Percentiles rank a stretch among this genome's conserved stretches.
phyloP scores from a whole-genome alignment of 2,329 filamentous ascomycete species.

The Calonectria ilicicola region DNA sequence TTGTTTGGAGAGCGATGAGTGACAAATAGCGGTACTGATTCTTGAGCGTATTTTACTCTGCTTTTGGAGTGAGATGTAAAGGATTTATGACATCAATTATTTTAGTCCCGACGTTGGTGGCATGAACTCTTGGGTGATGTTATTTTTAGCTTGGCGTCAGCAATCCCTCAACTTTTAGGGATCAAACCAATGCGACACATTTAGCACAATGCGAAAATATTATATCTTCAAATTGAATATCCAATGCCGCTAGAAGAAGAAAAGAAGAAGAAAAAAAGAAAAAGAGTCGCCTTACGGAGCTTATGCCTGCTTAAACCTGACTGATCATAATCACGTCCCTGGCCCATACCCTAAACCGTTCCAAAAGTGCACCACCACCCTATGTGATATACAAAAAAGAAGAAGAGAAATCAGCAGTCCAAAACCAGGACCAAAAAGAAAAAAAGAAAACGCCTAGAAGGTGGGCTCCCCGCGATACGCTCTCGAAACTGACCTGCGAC shows the following conservation, averaged over 20 bases:
- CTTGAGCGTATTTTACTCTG: background rate
- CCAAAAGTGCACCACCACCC: background rate
- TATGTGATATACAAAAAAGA: background rate
- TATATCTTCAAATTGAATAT: too few species aligned
- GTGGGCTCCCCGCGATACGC: slow-evolving; percentile 34
- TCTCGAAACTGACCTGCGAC: slow-evolving; percentile 28
- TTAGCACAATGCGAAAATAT: background rate
- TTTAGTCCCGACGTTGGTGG: too few species aligned
- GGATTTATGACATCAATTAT: background rate
- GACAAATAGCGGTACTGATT: background rate
- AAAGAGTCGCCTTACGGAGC: background rate
- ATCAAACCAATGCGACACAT: background rate
- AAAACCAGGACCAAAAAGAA: background rate
- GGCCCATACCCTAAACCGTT: background rate
- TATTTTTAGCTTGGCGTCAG: background rate
- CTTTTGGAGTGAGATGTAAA: background rate
- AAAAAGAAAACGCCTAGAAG: slow-evolving; percentile 9
- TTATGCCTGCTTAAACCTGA: background rate
- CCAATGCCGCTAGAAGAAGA: too few species aligned
- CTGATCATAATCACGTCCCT: background rate
- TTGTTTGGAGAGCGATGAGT: background rate
- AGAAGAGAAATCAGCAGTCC: background rate
- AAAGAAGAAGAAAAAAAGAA: too few species aligned
- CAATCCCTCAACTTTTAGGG: background rate
- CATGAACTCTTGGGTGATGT: background rate